Conservation (phyloP, 371 early-diverging fungal species). For the Mortierella sp. region DNA sequence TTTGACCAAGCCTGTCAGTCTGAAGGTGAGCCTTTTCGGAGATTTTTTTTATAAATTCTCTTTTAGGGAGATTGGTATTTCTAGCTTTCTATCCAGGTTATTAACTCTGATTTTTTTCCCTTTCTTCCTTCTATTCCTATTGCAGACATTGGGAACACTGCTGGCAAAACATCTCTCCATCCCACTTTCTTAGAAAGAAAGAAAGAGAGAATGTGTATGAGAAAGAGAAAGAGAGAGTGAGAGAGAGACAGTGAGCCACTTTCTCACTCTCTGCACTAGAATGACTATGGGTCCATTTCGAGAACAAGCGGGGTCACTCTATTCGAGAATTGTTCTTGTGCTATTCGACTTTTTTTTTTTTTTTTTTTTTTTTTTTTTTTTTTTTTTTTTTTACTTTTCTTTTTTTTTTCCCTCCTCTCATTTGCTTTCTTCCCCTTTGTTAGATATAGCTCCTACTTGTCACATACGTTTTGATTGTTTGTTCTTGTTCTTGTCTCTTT, state of each 20-base stretch:
- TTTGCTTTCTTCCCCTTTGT: not conserved
- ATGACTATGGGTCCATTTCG: no score
- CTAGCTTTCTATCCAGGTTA: not conserved
- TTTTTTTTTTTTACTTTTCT: not conserved
- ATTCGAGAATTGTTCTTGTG: not conserved
- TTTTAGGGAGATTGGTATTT: not conserved
- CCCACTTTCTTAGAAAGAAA: not conserved
- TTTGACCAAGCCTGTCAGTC: slow-evolving; percentile 57
- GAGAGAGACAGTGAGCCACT: not conserved
- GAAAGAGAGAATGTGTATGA: no score
- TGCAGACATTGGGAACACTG: slow-evolving; percentile 19
- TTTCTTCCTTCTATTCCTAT: not conserved
- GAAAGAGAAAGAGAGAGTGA: not conserved
- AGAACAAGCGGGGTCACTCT: not conserved
- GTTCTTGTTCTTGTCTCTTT: not conserved
- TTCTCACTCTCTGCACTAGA: no score
- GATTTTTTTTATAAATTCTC: not conserved
- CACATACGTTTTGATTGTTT: not conserved
- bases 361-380: slow-evolving; percentile 3
- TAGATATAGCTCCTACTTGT: slow-evolving; percentile 1
- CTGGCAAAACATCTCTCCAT: slow-evolving; percentile 21
- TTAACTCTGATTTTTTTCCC: not conserved
- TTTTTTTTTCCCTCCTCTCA: not conserved
- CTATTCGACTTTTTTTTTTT: not conserved
- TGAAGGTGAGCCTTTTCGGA: slow-evolving; percentile 25